These are phyloP conservation scores for Psilocybe cubensis DNA, from an alignment of 768 basidiomycete species.

Conservation along the genomic window DNA sequence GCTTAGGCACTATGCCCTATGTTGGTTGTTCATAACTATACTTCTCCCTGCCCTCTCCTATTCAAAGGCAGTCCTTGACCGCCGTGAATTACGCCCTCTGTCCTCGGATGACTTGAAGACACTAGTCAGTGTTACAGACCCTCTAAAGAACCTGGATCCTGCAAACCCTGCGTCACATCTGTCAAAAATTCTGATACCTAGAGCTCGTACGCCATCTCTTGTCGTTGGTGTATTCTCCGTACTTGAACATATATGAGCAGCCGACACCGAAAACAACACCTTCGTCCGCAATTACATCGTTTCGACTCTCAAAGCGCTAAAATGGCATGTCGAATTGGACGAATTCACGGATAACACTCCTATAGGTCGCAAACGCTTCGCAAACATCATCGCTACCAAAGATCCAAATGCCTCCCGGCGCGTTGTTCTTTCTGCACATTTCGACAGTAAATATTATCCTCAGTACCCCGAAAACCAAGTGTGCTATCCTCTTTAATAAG, in stretches of 20 bases:
- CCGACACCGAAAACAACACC: constrained; percentile 78
- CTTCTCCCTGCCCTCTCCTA: constrained; percentile 30
- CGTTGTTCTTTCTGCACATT: constrained; percentile 90
- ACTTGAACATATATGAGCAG: constrained; percentile 34
- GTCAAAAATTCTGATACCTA: constrained; percentile 84
- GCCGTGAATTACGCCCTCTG: constrained; percentile 46
- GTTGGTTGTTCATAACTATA: constrained; percentile 20
- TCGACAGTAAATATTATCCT: constrained; percentile 89
- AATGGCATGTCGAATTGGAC: constrained; percentile 91
- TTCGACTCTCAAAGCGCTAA: constrained; percentile 66
- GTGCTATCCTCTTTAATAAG: constrained; percentile 24
- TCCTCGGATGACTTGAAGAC: constrained; percentile 52
- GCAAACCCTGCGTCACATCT: constrained; percentile 71
- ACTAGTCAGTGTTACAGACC: constrained; percentile 62
- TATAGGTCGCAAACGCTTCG: constrained; percentile 76
- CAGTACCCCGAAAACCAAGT: constrained; percentile 77
- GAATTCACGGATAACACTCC: constrained; percentile 81
- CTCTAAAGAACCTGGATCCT: constrained; percentile 69
- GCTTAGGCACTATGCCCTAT: constrained; percentile 11
- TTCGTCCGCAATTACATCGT: constrained; percentile 82
- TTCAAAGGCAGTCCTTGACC: constrained; percentile 43
- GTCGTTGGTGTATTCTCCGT: neutral
- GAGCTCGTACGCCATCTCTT: constrained; percentile 56
- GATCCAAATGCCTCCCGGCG: constrained; percentile 83
- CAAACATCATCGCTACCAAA: constrained; percentile 94